Evolutionary conservation across 2,329 filamentous ascomycete genomes (phyloP).

Genomic region (Pyricularia sp.): DNA sequence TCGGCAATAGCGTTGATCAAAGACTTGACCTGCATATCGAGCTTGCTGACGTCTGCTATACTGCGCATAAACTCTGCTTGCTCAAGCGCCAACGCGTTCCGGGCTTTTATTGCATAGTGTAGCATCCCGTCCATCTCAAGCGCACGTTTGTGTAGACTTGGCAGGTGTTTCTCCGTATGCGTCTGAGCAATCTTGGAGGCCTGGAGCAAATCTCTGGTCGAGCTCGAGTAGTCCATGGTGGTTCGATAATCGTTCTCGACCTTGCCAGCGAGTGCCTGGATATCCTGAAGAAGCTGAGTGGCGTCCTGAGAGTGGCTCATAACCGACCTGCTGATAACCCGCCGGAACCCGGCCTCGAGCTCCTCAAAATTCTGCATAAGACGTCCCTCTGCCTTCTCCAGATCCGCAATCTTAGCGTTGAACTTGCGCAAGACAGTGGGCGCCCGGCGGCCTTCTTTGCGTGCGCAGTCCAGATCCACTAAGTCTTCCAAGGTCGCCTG

Average conservation of each 20-base stretch:
- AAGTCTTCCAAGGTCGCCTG: constrained; percentile 63
- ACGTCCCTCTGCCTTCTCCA: constrained; percentile 49
- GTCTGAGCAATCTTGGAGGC: constrained; percentile 55
- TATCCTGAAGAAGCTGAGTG: constrained; percentile 66
- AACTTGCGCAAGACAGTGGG: constrained; percentile 50
- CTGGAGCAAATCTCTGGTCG: constrained; percentile 49
- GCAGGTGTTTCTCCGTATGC: constrained; percentile 53
- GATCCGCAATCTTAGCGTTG: constrained; percentile 45
- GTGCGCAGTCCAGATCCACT: constrained; percentile 64
- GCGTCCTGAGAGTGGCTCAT: constrained; percentile 54
- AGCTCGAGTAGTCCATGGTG: constrained; percentile 58
- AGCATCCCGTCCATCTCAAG: constrained; percentile 54
- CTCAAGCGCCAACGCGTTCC: constrained; percentile 57
- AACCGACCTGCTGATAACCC: constrained; percentile 42
- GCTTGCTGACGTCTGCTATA: constrained; percentile 70
- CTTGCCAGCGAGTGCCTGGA: constrained; percentile 77
- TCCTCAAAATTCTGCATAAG: constrained; percentile 53
- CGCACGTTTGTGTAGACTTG: constrained; percentile 44
- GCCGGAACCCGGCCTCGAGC: constrained; percentile 55
- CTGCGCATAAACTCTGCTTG: constrained; percentile 69
- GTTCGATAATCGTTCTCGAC: constrained; percentile 80
- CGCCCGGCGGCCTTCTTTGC: constrained; percentile 60
- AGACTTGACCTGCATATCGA: constrained; percentile 61
- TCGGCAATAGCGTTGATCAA: constrained; percentile 65
- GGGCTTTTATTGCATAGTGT: constrained; percentile 50